Evolutionary conservation across 163 green algal species (phyloP), one percentile per base, ranked within the genome.

Genomic region (Volvox carteri): DNA sequence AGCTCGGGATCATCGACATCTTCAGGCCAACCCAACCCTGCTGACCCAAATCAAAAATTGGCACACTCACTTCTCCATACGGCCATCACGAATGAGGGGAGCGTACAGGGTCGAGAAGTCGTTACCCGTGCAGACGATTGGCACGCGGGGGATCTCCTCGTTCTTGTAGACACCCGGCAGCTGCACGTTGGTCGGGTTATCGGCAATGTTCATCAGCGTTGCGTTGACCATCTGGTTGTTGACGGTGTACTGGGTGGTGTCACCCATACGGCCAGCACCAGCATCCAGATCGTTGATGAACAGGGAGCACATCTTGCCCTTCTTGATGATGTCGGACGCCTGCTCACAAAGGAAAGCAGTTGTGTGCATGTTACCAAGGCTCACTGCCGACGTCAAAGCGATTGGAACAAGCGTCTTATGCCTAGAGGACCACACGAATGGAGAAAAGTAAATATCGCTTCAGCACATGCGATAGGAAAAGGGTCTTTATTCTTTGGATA

Each of bases 221-320:
- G 98, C 98, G 93, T 99, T 99, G 39, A 99, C 97, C 97, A 99
- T 98, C 96, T 99, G 98, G 96, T 99, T 99, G 97, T 99, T 99
- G 30, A 99, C 98, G 41, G 98, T 99, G 97, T 99, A 99, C 96
- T 99, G 98, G 37, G 98, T 99, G 65, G 90, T 90, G 91, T 95
- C 95, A 46, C 98, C 98, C 97, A 99, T 99, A 92, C 98, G 97
- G 72, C 98, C 98, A n/a, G 98, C 98, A 88, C 97, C 97, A 48
- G 98, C 98, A 78, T 99, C 98, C 77, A 99, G 95, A 89, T 99
- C 98, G 95, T 99, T 99, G 94, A 99, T 99, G 96, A 99, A 99
- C 39, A 99, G 95, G 11, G 95, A 96, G 92, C 95, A 98, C 97
- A 99, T 99, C 93, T 97, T 98, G 90, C 98, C 98, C 96, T 99